phyloP scores from a whole-genome alignment of 2,329 filamentous ascomycete genomes.

The Alternaria viburni region DNA sequence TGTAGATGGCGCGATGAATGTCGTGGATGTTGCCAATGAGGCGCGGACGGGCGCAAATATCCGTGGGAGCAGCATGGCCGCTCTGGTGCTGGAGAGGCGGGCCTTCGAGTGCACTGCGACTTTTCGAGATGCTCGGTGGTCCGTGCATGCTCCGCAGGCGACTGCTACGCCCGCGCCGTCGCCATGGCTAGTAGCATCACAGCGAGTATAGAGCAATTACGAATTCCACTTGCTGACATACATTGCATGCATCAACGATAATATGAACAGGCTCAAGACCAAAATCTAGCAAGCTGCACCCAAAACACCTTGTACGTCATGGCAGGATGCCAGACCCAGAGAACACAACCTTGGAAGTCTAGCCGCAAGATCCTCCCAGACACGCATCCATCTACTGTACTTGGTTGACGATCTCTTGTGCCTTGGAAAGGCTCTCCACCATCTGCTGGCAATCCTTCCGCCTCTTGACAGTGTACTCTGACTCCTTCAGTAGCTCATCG shows the following conservation, averaged over 20 bases:
- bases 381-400: conserved; percentile 50
- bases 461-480: conserved; percentile 92
- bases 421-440: conserved; percentile 90
- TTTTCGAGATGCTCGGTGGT: conserved; percentile 31
- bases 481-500: conserved; percentile 95
- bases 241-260: conserved; percentile 11
- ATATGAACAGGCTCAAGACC: conserved; percentile 21
- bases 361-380: conserved; percentile 3
- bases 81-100: conserved; percentile 23
- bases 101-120: conserved; percentile 25
- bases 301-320: conserved; percentile 23
- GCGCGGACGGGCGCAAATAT: conserved; percentile 47
- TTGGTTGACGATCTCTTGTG: conserved; percentile 93
- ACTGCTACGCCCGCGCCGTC: not conserved
- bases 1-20: conserved; percentile 30
- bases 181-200: not conserved
- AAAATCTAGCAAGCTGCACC: conserved; percentile 20
- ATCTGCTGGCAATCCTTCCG: conserved; percentile 99
- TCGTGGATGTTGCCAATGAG: conserved; percentile 28
- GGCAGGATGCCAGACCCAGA: conserved; percentile 24
- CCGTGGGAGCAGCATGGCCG: conserved; percentile 49
- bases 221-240: not conserved
- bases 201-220: not conserved
- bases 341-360: conserved; percentile 16
- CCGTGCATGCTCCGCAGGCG: conserved; percentile 11